A percentile compares a stretch with the other conserved stretches of the same genome.
Evolutionary conservation across 805 yeast species (phyloP).

Genomic region (Blastobotrys chiropterorum): DNA sequence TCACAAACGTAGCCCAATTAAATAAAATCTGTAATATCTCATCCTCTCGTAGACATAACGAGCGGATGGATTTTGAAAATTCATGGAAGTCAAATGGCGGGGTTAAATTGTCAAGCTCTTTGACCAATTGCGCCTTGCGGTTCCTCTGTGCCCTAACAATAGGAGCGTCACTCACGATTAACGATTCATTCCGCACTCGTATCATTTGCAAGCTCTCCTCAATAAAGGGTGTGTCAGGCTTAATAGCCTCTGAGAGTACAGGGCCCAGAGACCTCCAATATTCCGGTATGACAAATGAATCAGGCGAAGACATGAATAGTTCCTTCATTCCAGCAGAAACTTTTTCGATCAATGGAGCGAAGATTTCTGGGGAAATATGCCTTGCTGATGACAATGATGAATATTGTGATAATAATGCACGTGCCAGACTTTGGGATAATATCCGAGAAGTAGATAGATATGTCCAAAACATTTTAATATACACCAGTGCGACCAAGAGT

Average conservation of each 20-base stretch:
- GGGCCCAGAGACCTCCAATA: conserved; percentile 26
- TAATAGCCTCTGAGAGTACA: conserved; percentile 23
- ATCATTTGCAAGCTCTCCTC: conserved; percentile 13
- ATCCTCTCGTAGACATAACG: conserved; percentile 10
- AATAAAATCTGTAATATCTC: conserved; percentile 20
- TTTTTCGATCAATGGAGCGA: conserved; percentile 24
- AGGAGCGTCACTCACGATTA: conserved; percentile 20
- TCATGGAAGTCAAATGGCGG: conserved; percentile 20
- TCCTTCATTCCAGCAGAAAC: conserved; percentile 14
- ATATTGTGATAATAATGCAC: conserved; percentile 43
- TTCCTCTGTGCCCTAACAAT: conserved; percentile 17
- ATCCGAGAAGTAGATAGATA: conserved; percentile 52
- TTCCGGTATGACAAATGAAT: conserved; percentile 30
- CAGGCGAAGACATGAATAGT: conserved; percentile 21
- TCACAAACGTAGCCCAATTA: conserved; percentile 23
- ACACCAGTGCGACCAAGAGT: conserved; percentile 44
- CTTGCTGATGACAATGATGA: conserved; percentile 17
- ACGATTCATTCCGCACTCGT: conserved; percentile 20
- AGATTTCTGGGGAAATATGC: conserved; percentile 18
- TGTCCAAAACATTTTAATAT: conserved; percentile 66
- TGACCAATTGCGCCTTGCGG: conserved; percentile 17
- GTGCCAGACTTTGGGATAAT: conserved; percentile 60
- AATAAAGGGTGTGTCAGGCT: conserved; percentile 11
- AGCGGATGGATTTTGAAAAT: conserved; percentile 14
- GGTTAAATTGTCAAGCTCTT: conserved; percentile 27